Conservation (phyloP, 2,329 filamentous ascomycete species). For the Fusarium sp. region DNA sequence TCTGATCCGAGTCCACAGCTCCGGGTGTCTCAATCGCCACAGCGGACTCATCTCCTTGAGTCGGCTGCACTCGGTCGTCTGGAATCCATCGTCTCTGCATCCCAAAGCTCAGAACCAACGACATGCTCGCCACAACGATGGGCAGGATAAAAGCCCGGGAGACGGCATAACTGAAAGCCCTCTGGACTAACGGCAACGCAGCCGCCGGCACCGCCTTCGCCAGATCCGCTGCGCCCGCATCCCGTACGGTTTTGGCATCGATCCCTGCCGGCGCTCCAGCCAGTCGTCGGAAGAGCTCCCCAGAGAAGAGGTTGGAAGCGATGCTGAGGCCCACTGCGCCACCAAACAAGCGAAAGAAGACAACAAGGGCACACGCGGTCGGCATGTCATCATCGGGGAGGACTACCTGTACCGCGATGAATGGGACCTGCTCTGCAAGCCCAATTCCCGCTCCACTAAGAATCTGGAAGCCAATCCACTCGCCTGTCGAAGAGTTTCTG, state of each 20-base stretch:
- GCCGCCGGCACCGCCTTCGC: slow-evolving; percentile 1
- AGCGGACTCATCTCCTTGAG: not conserved
- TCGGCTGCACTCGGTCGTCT: slow-evolving; percentile 16
- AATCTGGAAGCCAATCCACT: slow-evolving; percentile 59
- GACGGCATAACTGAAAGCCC: slow-evolving; percentile 4
- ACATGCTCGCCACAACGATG: slow-evolving; percentile 17
- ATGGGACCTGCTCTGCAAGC: slow-evolving; percentile 55
- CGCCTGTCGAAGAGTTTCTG: slow-evolving; percentile 43
- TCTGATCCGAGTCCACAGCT: not conserved
- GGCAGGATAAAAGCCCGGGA: slow-evolving; percentile 18
- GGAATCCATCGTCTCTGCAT: slow-evolving; percentile 29
- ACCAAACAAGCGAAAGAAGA: slow-evolving; percentile 61
- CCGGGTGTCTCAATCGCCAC: not conserved
- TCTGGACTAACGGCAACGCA: slow-evolving; percentile 8
- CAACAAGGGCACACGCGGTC: slow-evolving; percentile 54
- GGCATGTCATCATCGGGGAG: slow-evolving; percentile 56
- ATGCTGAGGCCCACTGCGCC: slow-evolving; percentile 44
- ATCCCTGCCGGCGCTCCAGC: not conserved
- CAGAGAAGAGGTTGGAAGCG: slow-evolving; percentile 24
- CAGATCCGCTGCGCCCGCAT: slow-evolving; percentile 13
- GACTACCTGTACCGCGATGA: slow-evolving; percentile 58
- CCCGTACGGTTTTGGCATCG: slow-evolving; percentile 3
- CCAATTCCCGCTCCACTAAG: slow-evolving; percentile 58
- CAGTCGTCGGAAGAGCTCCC: slow-evolving; percentile 10
- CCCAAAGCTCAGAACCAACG: slow-evolving; percentile 22